Evolutionary conservation across 768 basidiomycete genomes (phyloP), one percentile per base, ranked within the genome.

Genomic region (Suillus bovinus): DNA sequence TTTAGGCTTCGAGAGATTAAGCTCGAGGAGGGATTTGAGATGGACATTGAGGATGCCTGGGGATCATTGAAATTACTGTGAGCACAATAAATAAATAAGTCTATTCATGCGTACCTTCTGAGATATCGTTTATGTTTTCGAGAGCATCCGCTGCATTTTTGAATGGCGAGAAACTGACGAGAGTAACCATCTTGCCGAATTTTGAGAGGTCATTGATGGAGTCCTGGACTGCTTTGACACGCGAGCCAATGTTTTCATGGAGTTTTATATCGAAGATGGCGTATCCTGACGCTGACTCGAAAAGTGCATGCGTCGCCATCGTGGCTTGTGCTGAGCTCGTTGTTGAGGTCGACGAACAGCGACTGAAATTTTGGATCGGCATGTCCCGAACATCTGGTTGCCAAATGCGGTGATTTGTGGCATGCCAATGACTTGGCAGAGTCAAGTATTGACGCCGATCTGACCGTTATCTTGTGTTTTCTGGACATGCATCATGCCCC

Each of bases 81-180:
- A 59, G 50, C 29, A 38, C 13, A 4, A 36, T n/a, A 22, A 22
- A 36, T n/a, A 22, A 22, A 41, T 59, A 59, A 44, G n/a, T 13
- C 5, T 6, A 13, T 27, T 33, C 3, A 16, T 31, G 78, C 85
- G 34, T 64, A 94, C 96, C 94, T 82, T 98, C 96, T 11, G 96
- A 97, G 17, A 99, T 76, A 77, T 98, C 96, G 72, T 98, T 98
- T 58, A 90, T 89, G 68, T 97, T 98, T 79, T 98, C 94, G 67
- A 99, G 81, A 38, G 95, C 95, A 72, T 96, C 89, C 0, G 93
- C 94, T 27, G 95, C 94, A 63, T 81, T 94, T 76, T 93, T 93
- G 83, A 96, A 99, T 0, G 96, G 96, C 60, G 89, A 84, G 80
- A 98, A 99, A 74, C 92, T 94, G 75, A 90, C 74, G 71, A 98